Conservation (phyloP, 331 rosid genomes). For the Malus hybrid region DNA sequence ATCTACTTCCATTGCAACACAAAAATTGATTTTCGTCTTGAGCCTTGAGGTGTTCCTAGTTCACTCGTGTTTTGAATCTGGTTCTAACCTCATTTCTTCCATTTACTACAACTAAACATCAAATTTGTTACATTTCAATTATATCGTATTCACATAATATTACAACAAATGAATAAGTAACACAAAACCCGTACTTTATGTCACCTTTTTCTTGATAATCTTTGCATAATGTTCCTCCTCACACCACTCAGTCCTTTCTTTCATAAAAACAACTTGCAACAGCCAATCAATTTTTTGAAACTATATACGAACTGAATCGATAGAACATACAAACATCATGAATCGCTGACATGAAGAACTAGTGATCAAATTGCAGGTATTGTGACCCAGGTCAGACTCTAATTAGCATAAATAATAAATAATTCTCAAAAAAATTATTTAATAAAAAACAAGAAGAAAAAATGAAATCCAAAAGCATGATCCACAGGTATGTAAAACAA, state of each 20-base stretch:
- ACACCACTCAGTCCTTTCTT: constrained; percentile 17
- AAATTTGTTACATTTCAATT: not conserved
- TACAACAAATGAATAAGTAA: no score
- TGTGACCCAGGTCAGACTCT: constrained; percentile 21
- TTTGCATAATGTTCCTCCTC: no score
- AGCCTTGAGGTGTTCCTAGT: no score
- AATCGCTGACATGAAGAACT: constrained; percentile 31
- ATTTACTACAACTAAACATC: not conserved
- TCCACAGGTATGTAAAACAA: constrained; percentile 28
- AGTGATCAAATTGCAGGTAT: constrained; percentile 8
- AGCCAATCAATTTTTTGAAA: constrained; percentile 16
- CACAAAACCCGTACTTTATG: no score
- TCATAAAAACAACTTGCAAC: constrained; percentile 29
- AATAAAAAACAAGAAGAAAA: no score
- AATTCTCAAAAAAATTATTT: not conserved
- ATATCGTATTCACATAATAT: not conserved
- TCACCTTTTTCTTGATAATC: not conserved
- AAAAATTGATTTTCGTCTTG: not conserved
- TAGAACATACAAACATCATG: not conserved
- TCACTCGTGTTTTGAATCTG: not conserved
- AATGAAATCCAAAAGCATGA: constrained; percentile 1
- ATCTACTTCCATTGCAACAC: not conserved
- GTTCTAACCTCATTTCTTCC: not conserved
- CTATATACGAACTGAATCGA: not conserved
- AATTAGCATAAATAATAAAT: constrained; percentile 15